phyloP scores from a whole-genome alignment of 768 basidiomycete species.

The Leucocoprinus birnbaumii region DNA sequence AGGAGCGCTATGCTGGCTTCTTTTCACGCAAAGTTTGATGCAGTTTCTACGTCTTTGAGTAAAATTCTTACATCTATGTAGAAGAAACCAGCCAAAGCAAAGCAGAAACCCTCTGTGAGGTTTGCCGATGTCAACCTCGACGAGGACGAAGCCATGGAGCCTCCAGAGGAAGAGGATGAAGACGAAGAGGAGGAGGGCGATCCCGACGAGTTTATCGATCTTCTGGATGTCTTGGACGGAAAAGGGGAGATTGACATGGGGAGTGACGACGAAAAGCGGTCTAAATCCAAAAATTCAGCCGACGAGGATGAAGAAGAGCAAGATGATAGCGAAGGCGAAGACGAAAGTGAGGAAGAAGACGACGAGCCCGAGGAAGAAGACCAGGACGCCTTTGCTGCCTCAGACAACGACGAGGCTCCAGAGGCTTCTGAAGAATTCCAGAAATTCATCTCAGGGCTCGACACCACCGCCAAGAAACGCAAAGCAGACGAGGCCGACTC shows the following conservation, averaged over 20 bases:
- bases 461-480: constrained; percentile 62
- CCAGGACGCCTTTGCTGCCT: constrained; percentile 33
- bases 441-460: constrained; percentile 67
- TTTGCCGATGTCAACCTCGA: constrained; percentile 64
- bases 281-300: constrained; percentile 19
- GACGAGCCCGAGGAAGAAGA: constrained; percentile 34
- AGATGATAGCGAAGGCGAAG: background rate
- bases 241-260: constrained; percentile 45
- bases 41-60: constrained; percentile 7
- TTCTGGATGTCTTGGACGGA: constrained; percentile 66
- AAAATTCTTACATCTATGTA: constrained; percentile 12
- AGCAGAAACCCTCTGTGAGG: constrained; percentile 31
- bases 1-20: constrained; percentile 74
- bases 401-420: constrained; percentile 47
- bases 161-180: constrained; percentile 36
- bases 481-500: constrained; percentile 43
- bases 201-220: constrained; percentile 57
- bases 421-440: constrained; percentile 68
- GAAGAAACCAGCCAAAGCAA: constrained; percentile 24
- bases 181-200: constrained; percentile 48
- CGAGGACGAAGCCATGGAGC: constrained; percentile 44
- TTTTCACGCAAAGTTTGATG: constrained; percentile 41
- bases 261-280: constrained; percentile 33
- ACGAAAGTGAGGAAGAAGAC: constrained; percentile 25
- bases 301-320: constrained; percentile 9